phyloP scores from a whole-genome alignment of 2,329 filamentous ascomycete genomes.

The Diaporthe longicolla region DNA sequence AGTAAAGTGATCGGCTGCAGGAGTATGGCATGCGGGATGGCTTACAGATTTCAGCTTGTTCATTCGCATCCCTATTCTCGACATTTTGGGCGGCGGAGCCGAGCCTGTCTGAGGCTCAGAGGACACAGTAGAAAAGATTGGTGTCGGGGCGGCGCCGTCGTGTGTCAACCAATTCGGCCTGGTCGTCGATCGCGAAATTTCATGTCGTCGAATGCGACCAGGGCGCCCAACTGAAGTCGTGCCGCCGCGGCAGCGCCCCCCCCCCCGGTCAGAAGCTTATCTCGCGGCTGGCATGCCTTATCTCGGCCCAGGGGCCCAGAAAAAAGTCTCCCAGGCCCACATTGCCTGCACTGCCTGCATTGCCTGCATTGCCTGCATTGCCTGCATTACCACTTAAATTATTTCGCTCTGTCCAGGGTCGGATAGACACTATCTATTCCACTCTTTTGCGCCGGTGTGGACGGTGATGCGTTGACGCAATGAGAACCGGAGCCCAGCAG shows the following conservation, averaged over 20 bases:
- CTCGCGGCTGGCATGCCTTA: conserved; percentile 37
- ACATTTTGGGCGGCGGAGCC: conserved; percentile 50
- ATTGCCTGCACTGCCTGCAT: too few relatives aligned
- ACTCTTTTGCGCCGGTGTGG: background rate
- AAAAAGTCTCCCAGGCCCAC: conserved; percentile 31
- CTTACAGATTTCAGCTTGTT: conserved; percentile 80
- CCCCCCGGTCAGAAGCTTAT: conserved; percentile 32
- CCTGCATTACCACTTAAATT: background rate
- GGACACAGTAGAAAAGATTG: background rate
- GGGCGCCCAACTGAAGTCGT: conserved; percentile 29
- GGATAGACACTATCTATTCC: background rate
- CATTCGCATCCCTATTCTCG: conserved; percentile 75
- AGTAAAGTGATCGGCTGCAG: background rate
- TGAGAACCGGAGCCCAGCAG: conserved; percentile 37
- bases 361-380: too few relatives aligned
- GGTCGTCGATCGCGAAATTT: conserved; percentile 33
- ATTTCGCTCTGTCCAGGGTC: background rate
- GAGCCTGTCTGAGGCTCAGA: conserved; percentile 36
- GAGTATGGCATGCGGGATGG: conserved; percentile 44
- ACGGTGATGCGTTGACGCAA: conserved; percentile 18
- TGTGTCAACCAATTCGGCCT: background rate
- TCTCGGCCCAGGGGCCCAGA: conserved; percentile 8
- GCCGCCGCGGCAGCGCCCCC: conserved; percentile 36
- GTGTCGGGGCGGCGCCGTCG: conserved; percentile 14
- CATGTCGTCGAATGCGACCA: conserved; percentile 34